Conservation (phyloP, 108 stramenopile species). For the Cylindrotheca fusiformis region DNA sequence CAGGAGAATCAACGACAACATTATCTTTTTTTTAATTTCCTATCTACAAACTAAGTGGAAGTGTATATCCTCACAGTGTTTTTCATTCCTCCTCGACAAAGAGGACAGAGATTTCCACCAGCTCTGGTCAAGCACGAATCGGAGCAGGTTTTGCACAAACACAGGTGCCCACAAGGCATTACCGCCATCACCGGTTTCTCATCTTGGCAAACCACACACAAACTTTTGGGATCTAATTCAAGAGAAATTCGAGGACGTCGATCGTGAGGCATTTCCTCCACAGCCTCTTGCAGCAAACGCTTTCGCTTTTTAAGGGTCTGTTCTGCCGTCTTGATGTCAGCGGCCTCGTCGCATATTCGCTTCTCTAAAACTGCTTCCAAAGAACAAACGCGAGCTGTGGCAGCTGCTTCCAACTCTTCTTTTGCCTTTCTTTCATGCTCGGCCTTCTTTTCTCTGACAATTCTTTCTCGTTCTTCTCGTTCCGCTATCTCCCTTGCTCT, state of each 20-base stretch:
- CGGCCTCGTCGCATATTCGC: background rate
- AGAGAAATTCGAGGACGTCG: too few relatives aligned
- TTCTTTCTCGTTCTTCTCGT: background rate
- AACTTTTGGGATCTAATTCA: background rate
- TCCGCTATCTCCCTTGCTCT: background rate
- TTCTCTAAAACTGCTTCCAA: background rate
- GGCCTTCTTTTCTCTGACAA: background rate
- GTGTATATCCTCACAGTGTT: background rate
- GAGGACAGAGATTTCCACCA: background rate
- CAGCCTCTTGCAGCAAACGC: background rate
- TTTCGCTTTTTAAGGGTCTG: background rate
- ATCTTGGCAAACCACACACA: background rate
- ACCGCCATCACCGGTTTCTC: background rate
- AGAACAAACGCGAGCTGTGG: background rate
- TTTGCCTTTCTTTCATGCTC: background rate
- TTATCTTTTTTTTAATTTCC: too few relatives aligned
- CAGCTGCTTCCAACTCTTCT: background rate
- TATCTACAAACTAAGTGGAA: too few relatives aligned
- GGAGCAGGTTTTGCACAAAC: background rate
- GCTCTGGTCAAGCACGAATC: background rate
- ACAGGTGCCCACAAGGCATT: background rate
- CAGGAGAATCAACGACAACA: background rate
- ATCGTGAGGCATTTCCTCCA: background rate
- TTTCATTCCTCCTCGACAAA: background rate
- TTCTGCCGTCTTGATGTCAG: background rate